Conservation (phyloP, 306 rosid genomes). For the Potentilla sterilis region DNA sequence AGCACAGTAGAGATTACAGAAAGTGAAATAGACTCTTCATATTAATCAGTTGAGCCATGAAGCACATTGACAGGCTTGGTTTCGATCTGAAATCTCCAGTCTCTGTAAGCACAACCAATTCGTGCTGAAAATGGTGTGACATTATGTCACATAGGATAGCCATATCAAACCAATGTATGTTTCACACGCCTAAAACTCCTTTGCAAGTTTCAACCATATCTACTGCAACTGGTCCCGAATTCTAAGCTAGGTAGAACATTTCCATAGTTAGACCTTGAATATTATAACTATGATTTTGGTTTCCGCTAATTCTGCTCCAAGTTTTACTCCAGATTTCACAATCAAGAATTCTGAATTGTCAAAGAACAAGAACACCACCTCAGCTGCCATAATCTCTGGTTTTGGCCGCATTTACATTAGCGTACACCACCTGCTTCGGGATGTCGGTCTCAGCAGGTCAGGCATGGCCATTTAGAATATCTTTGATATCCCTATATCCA, state of each 20-base stretch:
- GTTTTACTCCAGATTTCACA: not conserved
- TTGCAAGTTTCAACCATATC: not conserved
- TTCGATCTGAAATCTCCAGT: not conserved
- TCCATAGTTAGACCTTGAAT: not conserved
- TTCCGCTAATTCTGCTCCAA: not conserved
- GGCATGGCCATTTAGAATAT: not conserved
- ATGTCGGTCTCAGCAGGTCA: conserved; percentile 24
- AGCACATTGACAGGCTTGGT: not conserved
- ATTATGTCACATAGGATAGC: conserved; percentile 6
- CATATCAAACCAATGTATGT: conserved; percentile 11
- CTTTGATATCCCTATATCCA: conserved; percentile 1
- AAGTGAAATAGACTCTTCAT: not conserved
- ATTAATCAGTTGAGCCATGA: not conserved
- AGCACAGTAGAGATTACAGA: not conserved
- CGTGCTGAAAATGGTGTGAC: conserved; percentile 6
- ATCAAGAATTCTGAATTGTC: not conserved
- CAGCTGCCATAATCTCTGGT: conserved; percentile 26
- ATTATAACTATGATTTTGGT: not conserved
- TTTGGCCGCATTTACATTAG: conserved; percentile 20
- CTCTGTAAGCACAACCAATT: conserved; percentile 2
- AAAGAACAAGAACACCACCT: conserved; percentile 8
- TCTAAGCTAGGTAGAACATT: not conserved
- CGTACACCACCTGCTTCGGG: conserved; percentile 23
- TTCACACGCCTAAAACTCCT: not conserved
- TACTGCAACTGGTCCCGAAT: not conserved